These are phyloP conservation scores for Verticillium tricorpus DNA, from an alignment of 2,329 filamentous ascomycete species.

Conservation along the genomic window DNA sequence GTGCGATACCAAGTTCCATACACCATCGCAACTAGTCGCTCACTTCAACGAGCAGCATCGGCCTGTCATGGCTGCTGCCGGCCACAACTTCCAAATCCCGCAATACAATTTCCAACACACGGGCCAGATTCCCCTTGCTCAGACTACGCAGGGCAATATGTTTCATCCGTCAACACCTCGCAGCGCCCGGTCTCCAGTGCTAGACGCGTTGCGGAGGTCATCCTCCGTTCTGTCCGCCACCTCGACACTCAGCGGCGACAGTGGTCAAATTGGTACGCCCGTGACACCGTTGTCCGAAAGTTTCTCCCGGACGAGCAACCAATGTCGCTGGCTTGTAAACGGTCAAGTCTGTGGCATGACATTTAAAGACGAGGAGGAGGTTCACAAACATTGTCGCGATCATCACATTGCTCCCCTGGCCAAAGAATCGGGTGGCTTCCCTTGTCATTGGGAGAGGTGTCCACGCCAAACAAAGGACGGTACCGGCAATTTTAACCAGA, in stretches of 20 bases:
- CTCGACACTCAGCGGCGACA: background rate
- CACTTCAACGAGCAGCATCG: conserved; percentile 1
- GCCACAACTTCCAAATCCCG: background rate
- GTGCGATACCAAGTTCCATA: background rate
- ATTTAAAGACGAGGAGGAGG: conserved; percentile 39
- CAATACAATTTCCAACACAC: background rate
- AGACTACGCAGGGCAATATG: background rate
- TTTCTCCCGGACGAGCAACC: conserved; percentile 22
- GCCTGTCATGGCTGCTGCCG: background rate
- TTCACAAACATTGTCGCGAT: conserved; percentile 52
- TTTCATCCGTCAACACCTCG: background rate
- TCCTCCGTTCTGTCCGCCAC: background rate
- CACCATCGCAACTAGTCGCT: background rate
- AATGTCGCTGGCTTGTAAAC: conserved; percentile 21
- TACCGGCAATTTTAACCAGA: conserved; percentile 49
- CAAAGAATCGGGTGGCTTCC: conserved; percentile 41
- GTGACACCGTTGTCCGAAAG: background rate
- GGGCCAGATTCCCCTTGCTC: background rate
- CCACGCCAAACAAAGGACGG: conserved; percentile 25
- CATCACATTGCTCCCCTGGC: conserved; percentile 42
- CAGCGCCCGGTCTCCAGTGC: background rate
- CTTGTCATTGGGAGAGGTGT: conserved; percentile 55
- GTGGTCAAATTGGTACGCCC: background rate
- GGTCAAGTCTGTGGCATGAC: conserved; percentile 24
- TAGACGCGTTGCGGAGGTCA: background rate